A percentile compares a stretch with the other conserved stretches of the same genome.
These are phyloP conservation scores for Drechslerella coelobrocha DNA, from an alignment of 2,329 filamentous ascomycete species.

Conservation along the genomic window DNA sequence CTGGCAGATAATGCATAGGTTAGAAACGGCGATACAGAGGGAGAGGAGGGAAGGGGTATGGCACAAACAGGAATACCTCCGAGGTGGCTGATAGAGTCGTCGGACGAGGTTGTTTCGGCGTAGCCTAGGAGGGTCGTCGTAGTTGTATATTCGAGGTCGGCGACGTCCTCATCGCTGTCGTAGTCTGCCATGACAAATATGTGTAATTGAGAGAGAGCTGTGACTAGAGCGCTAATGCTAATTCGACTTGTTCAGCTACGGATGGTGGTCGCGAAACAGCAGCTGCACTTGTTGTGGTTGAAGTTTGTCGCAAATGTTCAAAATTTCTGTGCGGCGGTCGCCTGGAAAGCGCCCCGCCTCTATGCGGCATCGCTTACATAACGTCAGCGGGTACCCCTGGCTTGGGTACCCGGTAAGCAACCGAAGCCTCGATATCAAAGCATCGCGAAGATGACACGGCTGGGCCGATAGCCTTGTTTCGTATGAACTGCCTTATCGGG, in stretches of 20 bases:
- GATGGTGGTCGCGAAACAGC: not conserved
- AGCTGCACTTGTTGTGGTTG: not conserved
- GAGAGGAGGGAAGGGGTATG: conserved; percentile 13
- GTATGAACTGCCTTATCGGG: no score
- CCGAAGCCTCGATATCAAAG: no score
- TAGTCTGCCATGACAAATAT: conserved; percentile 35
- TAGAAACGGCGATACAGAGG: not conserved
- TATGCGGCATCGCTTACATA: conserved; percentile 21
- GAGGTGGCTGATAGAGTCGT: conserved; percentile 84
- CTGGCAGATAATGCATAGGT: conserved; percentile 60
- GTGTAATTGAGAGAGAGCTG: not conserved
- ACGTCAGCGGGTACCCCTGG: no score
- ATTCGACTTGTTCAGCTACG: no score
- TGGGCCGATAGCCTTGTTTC: no score
- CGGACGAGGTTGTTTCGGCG: conserved; percentile 71
- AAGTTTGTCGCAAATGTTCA: conserved; percentile 19
- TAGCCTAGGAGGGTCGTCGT: conserved; percentile 82
- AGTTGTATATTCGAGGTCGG: conserved; percentile 46
- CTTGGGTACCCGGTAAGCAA: no score
- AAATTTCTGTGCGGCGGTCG: conserved; percentile 43
- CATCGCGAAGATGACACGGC: no score
- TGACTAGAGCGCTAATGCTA: no score
- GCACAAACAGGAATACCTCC: conserved; percentile 81
- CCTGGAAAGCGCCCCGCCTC: conserved; percentile 27
- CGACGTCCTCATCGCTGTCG: conserved; percentile 42